Percentiles rank a stretch among this genome's conserved stretches.
Evolutionary conservation across 768 basidiomycete species (phyloP).

Genomic region (Phylloporus rhodoxanthus): DNA sequence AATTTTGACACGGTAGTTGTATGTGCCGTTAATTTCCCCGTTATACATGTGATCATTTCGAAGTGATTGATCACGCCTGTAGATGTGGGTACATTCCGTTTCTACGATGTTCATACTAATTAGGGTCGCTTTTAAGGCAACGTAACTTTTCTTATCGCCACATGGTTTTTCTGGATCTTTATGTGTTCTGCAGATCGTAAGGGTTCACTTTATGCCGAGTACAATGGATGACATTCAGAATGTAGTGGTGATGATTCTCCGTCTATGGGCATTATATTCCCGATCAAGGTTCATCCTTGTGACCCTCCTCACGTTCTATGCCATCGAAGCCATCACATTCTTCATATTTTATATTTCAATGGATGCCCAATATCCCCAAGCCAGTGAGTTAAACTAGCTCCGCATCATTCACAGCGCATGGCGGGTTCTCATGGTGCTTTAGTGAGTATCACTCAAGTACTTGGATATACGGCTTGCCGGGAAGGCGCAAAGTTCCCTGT

Average conservation of each 20-base stretch:
- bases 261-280: neutral
- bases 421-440: neutral
- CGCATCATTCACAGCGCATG: neutral
- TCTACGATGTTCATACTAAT: neutral
- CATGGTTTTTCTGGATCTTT: neutral
- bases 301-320: neutral
- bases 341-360: neutral
- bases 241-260: neutral
- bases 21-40: neutral
- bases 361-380: neutral
- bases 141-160: too few species aligned
- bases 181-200: neutral
- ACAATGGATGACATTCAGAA: neutral
- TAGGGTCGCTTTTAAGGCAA: neutral
- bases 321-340: neutral
- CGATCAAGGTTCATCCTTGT: neutral
- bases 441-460: neutral
- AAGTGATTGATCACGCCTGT: neutral
- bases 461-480: neutral
- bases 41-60: too few species aligned
- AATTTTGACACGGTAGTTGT: neutral
- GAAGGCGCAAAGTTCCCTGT: neutral
- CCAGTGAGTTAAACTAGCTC: neutral
- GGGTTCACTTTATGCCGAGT: neutral
- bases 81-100: neutral